Conservation (phyloP, 176 grass and related monocot species). For the Lolium multiflorum region DNA sequence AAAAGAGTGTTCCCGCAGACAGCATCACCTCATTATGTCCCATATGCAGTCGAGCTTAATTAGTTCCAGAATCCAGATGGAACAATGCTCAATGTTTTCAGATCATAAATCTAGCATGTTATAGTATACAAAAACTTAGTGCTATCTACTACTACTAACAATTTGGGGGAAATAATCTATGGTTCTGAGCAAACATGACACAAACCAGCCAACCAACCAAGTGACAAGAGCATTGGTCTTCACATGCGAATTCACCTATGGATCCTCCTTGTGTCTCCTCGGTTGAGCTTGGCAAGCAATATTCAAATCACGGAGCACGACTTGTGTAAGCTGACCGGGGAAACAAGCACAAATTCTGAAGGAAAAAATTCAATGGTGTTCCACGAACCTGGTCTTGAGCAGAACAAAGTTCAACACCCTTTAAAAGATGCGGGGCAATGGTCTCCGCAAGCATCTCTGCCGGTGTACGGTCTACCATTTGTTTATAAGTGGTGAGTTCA, state of each 20-base stretch:
- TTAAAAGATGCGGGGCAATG: conserved; percentile 33
- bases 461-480: not conserved
- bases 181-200: too few species aligned
- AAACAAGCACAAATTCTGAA: conserved; percentile 46
- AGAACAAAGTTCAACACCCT: conserved; percentile 35
- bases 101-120: too few species aligned
- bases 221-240: not conserved
- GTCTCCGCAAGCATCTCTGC: conserved; percentile 38
- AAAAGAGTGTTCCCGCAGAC: conserved; percentile 51
- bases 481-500: not conserved
- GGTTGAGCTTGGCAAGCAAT: conserved; percentile 22
- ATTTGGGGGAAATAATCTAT: too few species aligned
- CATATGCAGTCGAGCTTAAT: conserved; percentile 2
- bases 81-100: conserved; percentile 15
- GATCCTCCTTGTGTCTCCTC: conserved; percentile 13
- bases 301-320: not conserved
- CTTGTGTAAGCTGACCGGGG: conserved; percentile 43
- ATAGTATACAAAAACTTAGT: too few species aligned
- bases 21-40: conserved; percentile 44
- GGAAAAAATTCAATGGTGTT: conserved; percentile 38
- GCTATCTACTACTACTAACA: too few species aligned
- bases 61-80: conserved; percentile 22
- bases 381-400: conserved; percentile 32
- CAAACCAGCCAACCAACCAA: too few species aligned
- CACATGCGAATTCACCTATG: conserved; percentile 29